Conservation (phyloP, 805 yeast species). For the Saccharomyces paradoxus region DNA sequence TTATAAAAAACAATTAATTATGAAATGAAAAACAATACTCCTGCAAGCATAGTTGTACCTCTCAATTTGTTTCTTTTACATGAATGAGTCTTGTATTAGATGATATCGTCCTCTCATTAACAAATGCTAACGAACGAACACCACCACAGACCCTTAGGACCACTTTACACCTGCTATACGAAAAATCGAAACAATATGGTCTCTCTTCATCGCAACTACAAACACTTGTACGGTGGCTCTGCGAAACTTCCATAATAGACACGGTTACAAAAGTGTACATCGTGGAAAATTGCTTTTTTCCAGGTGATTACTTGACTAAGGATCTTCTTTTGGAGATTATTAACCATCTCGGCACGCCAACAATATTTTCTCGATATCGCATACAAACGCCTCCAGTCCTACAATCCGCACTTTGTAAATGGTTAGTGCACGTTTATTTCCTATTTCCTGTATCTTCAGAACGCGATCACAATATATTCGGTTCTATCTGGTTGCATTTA, state of each 20-base stretch:
- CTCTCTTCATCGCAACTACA: constrained; percentile 11
- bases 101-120: constrained; percentile 1
- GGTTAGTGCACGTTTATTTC: constrained; percentile 30
- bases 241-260: constrained; percentile 12
- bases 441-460: constrained; percentile 17
- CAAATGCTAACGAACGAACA: neutral
- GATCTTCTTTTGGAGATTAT: constrained; percentile 22
- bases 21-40: neutral
- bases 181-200: constrained; percentile 13
- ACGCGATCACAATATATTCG: constrained; percentile 9
- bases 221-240: constrained; percentile 13
- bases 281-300: constrained; percentile 23
- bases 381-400: constrained; percentile 13
- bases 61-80: neutral
- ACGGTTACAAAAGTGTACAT: constrained; percentile 17
- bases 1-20: neutral
- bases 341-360: constrained; percentile 26
- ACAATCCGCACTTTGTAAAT: constrained; percentile 26
- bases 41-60: neutral
- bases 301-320: constrained; percentile 23
- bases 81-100: constrained; percentile 3
- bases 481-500: constrained; percentile 29
- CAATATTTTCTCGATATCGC: constrained; percentile 16
- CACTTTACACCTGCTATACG: constrained; percentile 7
- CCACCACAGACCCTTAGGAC: constrained; percentile 8